A percentile compares a stretch with the other conserved stretches of the same genome.
Evolutionary conservation across 306 rosid species (phyloP).

Genomic region (Medicago arabica): DNA sequence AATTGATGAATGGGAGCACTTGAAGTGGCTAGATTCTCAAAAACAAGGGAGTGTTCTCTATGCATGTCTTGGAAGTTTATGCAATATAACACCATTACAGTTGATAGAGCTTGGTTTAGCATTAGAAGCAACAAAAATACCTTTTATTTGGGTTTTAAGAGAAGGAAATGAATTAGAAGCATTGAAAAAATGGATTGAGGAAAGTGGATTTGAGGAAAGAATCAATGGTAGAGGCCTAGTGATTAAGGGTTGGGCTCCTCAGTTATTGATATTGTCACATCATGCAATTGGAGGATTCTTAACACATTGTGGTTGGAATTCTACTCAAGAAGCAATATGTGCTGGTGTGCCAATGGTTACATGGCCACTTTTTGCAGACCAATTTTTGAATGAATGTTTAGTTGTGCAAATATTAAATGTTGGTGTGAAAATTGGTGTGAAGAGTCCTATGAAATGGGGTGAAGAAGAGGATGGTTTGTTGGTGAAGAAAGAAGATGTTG

Average conservation of each 20-base stretch:
- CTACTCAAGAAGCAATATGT: constrained; percentile 58
- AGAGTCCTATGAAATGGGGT: constrained; percentile 23
- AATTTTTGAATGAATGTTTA: constrained; percentile 52
- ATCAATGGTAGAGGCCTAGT: constrained; percentile 43
- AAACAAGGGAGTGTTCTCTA: constrained; percentile 51
- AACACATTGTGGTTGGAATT: constrained; percentile 76
- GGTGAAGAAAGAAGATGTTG: constrained; percentile 53
- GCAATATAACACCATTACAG: constrained; percentile 39
- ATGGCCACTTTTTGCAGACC: constrained; percentile 65
- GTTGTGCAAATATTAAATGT: constrained; percentile 39
- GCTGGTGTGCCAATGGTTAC: constrained; percentile 61
- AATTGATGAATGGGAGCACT: constrained; percentile 39
- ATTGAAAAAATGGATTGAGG: constrained; percentile 47
- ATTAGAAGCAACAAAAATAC: constrained; percentile 57
- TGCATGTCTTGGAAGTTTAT: constrained; percentile 64
- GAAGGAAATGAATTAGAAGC: constrained; percentile 37
- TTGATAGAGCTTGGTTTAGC: constrained; percentile 55
- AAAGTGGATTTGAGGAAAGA: constrained; percentile 54
- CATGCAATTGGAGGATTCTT: constrained; percentile 58
- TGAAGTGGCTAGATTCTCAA: constrained; percentile 60
- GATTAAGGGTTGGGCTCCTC: constrained; percentile 71
- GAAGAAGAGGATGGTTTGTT: constrained; percentile 40
- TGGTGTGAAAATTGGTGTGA: constrained; percentile 51
- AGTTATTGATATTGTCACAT: constrained; percentile 56
- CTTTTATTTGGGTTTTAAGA: constrained; percentile 64